Base-by-base conservation (phyloP, 2,329 filamentous ascomycete species). In the Colletotrichum navitas region DNA sequence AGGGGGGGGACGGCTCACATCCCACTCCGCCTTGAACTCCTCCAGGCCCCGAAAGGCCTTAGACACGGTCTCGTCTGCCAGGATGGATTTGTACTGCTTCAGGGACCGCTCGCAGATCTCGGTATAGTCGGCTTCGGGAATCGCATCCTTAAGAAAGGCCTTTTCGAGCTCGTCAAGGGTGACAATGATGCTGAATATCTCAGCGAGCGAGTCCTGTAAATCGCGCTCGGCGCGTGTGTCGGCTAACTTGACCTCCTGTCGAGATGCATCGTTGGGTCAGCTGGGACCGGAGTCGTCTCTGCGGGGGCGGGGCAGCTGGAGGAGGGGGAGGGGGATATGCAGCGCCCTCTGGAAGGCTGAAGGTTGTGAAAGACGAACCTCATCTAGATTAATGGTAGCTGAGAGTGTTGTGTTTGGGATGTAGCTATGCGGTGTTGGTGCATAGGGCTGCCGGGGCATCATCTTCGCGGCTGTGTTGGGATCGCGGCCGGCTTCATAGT, bases 111-210 rank as follows among this genome's bases (percentile, higher is more conserved):
- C 93, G 85, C 97, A 99, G 75, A 96, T 97, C 79, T 98, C 96
- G 1, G 95, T 97, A 81, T 99, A 99, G 78, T 98, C 95, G 63
- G 88, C 87, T 82, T 98, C 96, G 7, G 93, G 90, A 62, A 99
- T 92, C 29, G 94, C 95, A 85, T 99, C 96, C 79, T 97, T 97
- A 49, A 99, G 89, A 79, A 97, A 99, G 0, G 95, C 97, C 81
- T 97, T 97, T 79, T 99, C 96, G 1, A 99, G 89, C 74, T 97
- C 94, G 79, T 99, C 96, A 3, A 99, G 86, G 0, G 96, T 98
- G 73, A 98, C 89, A 47, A 99, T 95, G 75, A 99, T 98, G 83
- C 95, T 97, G 83, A 98, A 99, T 32, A 99, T 91, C 82, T 99
- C 96, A 66, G 95, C 96, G 18, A 99, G 90, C 1, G 96, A 98